A percentile compares a stretch with the other conserved stretches of the same genome.
phyloP scores from a whole-genome alignment of 1,284 basidiomycete species.

The Boletus semigastroideus region DNA sequence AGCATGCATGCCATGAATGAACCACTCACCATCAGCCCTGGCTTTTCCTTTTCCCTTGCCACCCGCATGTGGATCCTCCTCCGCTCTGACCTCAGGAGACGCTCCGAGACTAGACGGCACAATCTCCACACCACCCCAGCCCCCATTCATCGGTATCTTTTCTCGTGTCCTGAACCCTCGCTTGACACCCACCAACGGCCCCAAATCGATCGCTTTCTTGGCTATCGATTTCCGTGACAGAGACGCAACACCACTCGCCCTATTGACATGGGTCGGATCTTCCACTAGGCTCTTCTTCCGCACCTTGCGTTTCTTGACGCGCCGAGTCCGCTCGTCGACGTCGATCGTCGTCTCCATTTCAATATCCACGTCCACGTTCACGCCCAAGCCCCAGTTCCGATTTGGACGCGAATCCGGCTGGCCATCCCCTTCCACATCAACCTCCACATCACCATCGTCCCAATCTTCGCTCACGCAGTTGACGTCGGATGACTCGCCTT shows the following conservation, averaged over 20 bases:
- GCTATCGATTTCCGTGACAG: background rate
- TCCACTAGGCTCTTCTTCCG: slow-evolving; percentile 16
- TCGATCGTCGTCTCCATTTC: slow-evolving; percentile 18
- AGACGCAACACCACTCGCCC: background rate
- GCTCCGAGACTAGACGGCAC: slow-evolving; percentile 32
- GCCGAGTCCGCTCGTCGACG: slow-evolving; percentile 5
- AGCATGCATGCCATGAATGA: background rate
- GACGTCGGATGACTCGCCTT: slow-evolving; percentile 21
- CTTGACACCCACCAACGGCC: slow-evolving; percentile 65
- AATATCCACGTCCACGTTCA: slow-evolving; percentile 30
- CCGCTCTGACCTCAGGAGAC: slow-evolving; percentile 12
- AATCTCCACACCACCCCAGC: slow-evolving; percentile 64
- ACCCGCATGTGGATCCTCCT: slow-evolving; percentile 4
- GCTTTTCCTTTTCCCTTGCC: slow-evolving; percentile 27
- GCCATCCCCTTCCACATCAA: slow-evolving; percentile 30
- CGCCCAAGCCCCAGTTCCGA: slow-evolving; percentile 22
- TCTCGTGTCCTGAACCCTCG: slow-evolving; percentile 67
- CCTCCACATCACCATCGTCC: slow-evolving; percentile 17
- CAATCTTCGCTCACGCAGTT: slow-evolving; percentile 18
- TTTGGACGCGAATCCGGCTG: slow-evolving; percentile 1
- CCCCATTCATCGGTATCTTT: slow-evolving; percentile 51
- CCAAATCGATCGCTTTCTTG: slow-evolving; percentile 48
- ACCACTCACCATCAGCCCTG: slow-evolving; percentile 27
- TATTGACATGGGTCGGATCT: slow-evolving; percentile 6
- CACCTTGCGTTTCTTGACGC: slow-evolving; percentile 22